A percentile compares a stretch with the other conserved stretches of the same genome.
Evolutionary conservation across 2,329 filamentous ascomycete genomes (phyloP).

Genomic region (Epichloe scottii): DNA sequence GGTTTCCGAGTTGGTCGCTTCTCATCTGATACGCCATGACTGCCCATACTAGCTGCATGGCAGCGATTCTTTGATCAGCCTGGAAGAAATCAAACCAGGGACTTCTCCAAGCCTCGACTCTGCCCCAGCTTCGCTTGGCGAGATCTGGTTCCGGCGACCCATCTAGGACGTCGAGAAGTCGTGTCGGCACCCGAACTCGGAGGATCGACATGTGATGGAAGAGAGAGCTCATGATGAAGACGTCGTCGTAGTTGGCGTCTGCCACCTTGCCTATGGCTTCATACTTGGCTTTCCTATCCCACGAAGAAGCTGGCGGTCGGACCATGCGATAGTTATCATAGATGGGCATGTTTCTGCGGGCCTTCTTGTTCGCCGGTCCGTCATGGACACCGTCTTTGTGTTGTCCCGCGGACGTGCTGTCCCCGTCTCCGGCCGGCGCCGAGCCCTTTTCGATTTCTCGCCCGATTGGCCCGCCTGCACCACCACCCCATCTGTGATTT

Average conservation of each 20-base stretch:
- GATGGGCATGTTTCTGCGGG: conserved; percentile 41
- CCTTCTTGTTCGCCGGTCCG: conserved; percentile 28
- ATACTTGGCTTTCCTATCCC: conserved; percentile 49
- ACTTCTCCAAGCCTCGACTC: conserved; percentile 43
- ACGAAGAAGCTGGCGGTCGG: conserved; percentile 41
- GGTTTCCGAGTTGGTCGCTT: conserved; percentile 12
- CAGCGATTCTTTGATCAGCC: conserved; percentile 39
- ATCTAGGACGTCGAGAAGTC: conserved; percentile 39
- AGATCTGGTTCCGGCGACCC: conserved; percentile 27
- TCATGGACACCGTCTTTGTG: conserved; percentile 13
- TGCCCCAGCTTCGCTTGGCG: conserved; percentile 33
- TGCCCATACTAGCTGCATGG: conserved; percentile 45
- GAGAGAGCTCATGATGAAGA: conserved; percentile 47
- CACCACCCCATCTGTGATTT: conserved; percentile 50
- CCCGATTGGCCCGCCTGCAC: conserved; percentile 48
- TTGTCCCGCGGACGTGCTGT: conserved; percentile 21
- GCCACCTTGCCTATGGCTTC: conserved; percentile 39
- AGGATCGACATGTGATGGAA: conserved; percentile 51
- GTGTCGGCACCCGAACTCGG: conserved; percentile 43
- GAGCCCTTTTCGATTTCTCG: conserved; percentile 42
- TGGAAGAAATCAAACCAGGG: conserved; percentile 50
- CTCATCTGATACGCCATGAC: conserved; percentile 51
- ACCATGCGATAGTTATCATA: conserved; percentile 55
- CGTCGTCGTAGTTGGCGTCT: conserved; percentile 41
- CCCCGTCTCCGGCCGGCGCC: conserved; percentile 33